Percentiles rank a stretch among this genome's conserved stretches.
These are phyloP conservation scores for Torrubiella hemipterigena DNA, from an alignment of 2,329 filamentous ascomycete genomes.

Conservation along the genomic window DNA sequence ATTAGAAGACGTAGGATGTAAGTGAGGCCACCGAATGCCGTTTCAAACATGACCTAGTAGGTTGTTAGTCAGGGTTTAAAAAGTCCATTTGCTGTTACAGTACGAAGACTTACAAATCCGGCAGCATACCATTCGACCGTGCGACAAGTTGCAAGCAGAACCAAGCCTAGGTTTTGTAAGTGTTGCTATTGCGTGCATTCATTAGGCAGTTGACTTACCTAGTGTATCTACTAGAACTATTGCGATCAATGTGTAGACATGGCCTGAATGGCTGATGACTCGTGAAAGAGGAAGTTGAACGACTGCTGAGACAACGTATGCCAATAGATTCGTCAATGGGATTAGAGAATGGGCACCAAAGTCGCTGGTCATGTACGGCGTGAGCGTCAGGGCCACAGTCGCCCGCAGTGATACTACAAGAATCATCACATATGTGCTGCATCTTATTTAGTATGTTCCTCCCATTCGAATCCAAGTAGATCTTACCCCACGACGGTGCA, in stretches of 20 bases:
- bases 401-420: not conserved
- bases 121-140: slow-evolving; percentile 1
- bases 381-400: not conserved
- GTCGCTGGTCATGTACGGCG: not conserved
- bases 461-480: too few species aligned
- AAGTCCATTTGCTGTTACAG: not conserved
- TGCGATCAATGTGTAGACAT: not conserved
- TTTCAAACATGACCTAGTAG: not conserved
- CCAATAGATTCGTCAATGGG: not conserved
- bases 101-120: not conserved
- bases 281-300: not conserved
- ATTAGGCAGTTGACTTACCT: too few species aligned
- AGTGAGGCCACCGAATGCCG: not conserved
- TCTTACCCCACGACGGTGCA: too few species aligned
- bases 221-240: not conserved
- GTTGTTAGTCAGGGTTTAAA: not conserved
- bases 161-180: not conserved
- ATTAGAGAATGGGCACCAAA: not conserved
- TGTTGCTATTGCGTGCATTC: not conserved
- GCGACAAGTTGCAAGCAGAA: not conserved
- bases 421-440: not conserved
- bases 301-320: not conserved
- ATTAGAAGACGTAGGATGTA: not conserved
- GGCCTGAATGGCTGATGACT: not conserved
- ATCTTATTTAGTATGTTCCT: too few species aligned